Evolutionary conservation across 805 yeast species (phyloP).

Genomic region (Sugiyamaella mastotermitis): DNA sequence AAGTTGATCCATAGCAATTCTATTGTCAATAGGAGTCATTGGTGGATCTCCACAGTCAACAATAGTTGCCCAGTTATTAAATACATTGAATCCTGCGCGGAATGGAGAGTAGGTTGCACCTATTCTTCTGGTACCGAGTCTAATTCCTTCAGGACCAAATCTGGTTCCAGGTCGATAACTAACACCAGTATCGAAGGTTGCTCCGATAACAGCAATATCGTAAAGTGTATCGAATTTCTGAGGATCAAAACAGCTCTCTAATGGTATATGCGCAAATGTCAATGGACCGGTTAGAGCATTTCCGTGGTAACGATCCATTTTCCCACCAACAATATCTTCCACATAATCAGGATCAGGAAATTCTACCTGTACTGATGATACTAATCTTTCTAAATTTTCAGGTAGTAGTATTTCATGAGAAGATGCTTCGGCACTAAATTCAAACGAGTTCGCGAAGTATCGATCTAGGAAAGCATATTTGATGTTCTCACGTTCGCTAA

Average conservation of each 20-base stretch:
- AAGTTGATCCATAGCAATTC: constrained; percentile 54
- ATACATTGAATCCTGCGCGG: constrained; percentile 57
- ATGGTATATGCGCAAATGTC: constrained; percentile 3
- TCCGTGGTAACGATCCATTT: constrained; percentile 1
- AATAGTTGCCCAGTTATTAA: constrained; percentile 49
- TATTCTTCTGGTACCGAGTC: constrained; percentile 37
- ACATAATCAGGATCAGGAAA: constrained; percentile 3
- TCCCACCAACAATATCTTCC: constrained; percentile 1
- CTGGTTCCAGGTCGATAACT: constrained; percentile 76
- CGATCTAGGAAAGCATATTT: no score
- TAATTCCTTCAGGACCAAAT: constrained; percentile 55
- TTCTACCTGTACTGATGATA: no score
- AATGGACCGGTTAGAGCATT: constrained; percentile 1
- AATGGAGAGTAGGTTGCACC: constrained; percentile 29
- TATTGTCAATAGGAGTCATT: constrained; percentile 56
- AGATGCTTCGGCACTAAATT: no score
- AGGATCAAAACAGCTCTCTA: neutral
- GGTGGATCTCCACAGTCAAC: constrained; percentile 63
- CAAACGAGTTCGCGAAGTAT: no score
- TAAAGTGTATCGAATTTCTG: no score
- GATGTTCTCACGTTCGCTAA: no score
- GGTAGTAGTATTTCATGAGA: no score
- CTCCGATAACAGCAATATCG: constrained; percentile 73
- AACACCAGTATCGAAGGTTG: constrained; percentile 78
- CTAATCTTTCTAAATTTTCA: no score